Percentiles rank a stretch among this genome's conserved stretches.
Conservation (phyloP, 257 asterid genomes). For the Nicotiana paniculata region DNA sequence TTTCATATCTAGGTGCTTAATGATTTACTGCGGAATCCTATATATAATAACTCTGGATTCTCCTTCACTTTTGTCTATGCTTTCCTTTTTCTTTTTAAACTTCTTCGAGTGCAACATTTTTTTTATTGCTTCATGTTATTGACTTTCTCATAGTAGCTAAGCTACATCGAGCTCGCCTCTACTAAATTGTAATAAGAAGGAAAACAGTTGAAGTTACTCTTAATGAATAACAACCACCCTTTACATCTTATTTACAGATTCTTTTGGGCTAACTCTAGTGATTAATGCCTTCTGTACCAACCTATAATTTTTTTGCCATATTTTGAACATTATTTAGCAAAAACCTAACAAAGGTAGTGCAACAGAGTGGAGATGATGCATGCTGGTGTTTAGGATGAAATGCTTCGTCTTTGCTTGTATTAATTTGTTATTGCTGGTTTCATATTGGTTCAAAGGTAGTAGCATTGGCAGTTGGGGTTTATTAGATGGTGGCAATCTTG, state of each 20-base stretch:
- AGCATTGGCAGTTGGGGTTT: not conserved
- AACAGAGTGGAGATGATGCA: not conserved
- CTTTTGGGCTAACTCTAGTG: not conserved
- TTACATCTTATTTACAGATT: not conserved
- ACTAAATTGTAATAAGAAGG: not conserved
- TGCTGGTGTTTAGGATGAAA: not conserved
- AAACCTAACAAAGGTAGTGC: not conserved
- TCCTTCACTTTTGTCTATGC: not conserved
- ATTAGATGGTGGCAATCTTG: not conserved
- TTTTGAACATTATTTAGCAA: not conserved
- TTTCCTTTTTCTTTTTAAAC: not conserved
- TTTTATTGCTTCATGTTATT: not conserved
- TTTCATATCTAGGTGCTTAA: conserved; percentile 2
- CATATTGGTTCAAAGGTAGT: not conserved
- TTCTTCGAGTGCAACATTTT: not conserved
- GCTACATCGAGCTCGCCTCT: not conserved
- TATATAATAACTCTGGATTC: not conserved
- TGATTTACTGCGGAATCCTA: not conserved
- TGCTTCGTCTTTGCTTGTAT: not conserved
- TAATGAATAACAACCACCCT: not conserved
- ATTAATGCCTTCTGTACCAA: not conserved
- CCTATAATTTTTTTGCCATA: not conserved
- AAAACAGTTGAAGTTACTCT: not conserved
- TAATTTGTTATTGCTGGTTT: not conserved
- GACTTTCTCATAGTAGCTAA: not conserved